phyloP scores from a whole-genome alignment of 805 yeast genomes.

The Lachancea nothofagi region DNA sequence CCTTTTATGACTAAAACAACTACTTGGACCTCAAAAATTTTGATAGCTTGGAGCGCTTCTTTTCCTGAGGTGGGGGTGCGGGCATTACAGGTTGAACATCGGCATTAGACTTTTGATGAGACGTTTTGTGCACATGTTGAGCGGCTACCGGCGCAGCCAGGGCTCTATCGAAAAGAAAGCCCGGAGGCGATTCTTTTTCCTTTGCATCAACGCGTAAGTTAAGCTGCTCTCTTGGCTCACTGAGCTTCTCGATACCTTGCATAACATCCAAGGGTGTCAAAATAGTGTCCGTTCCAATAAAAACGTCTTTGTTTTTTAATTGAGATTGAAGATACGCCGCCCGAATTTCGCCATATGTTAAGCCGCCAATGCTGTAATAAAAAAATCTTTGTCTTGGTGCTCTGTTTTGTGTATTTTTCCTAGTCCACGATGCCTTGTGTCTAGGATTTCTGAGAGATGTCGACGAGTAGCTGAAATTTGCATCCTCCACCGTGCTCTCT shows the following conservation, averaged over 20 bases:
- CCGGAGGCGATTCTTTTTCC: conserved; percentile 38
- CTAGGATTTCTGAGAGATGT: conserved; percentile 62
- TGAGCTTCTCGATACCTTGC: conserved; percentile 36
- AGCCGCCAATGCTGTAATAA: conserved; percentile 84
- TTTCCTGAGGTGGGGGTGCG: conserved; percentile 25
- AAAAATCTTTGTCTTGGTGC: conserved; percentile 62
- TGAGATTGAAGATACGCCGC: conserved; percentile 65
- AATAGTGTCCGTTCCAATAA: conserved; percentile 75
- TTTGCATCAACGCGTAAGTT: conserved; percentile 37
- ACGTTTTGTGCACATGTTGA: conserved; percentile 13
- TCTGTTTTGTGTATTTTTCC: conserved; percentile 33
- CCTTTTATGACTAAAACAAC: background rate
- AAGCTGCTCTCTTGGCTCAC: conserved; percentile 37
- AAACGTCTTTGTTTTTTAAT: conserved; percentile 61
- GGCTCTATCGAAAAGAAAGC: conserved; percentile 35
- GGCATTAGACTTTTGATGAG: conserved; percentile 8
- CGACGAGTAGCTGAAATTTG: conserved; percentile 33
- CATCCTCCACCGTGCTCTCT: conserved; percentile 31
- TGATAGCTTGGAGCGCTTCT: conserved; percentile 43
- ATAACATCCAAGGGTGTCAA: conserved; percentile 46
- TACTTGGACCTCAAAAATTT: conserved; percentile 38
- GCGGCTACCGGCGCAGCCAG: conserved; percentile 4
- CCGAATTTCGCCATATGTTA: conserved; percentile 76
- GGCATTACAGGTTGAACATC: conserved; percentile 20
- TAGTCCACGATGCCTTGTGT: conserved; percentile 75